Evolutionary conservation across 106 monocot species (phyloP), one percentile per base, ranked within the genome.

Genomic region (Allium sativum): DNA sequence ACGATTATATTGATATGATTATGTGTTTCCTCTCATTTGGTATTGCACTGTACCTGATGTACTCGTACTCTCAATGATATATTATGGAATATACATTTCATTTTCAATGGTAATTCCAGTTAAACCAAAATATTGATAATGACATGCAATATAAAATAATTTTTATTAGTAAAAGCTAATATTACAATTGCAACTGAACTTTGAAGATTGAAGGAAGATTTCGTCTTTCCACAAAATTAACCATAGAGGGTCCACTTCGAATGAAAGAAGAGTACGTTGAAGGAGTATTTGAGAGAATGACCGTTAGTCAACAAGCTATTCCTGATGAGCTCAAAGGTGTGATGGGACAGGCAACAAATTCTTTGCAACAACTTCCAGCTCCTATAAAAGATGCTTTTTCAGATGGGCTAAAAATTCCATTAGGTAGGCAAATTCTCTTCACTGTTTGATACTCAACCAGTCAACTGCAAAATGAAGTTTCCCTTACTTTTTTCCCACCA

Each of bases 211-310:
- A 88, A 68, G 78, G 67, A 52, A 98, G 85, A 52, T 79, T 98
- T 52, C 68, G 79, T 13, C 58, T 98, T 67, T 82, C 80, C 4
- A 76, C 88, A 52, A 92, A 81, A 52, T 73, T 91, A 53, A 80
- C 98, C 10, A 67, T 98, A 42, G 98, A 98, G 72, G 98, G 98
- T 3, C 98, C 92, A 22, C 72, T 69, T 2, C 70, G 98, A 59
- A 72, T 98, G 88, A 98, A 88, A 84, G 98, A 98, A 79, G 98
- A 98, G 56, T 98, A 98, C 73, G 58, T 76, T 63, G 98, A 98
- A 70, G 92, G 87, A 15, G 12, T 83, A 52, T 56, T 98, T 40
- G 92, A 92, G 69, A 72, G 76, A 62, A 91, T 92, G 16, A 74
- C 65, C 40, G 59, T 98, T 44, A 88, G 66, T 63, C 78, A 84